phyloP scores from a whole-genome alignment of 352 stramenopile species.

The Phytophthora rubi region DNA sequence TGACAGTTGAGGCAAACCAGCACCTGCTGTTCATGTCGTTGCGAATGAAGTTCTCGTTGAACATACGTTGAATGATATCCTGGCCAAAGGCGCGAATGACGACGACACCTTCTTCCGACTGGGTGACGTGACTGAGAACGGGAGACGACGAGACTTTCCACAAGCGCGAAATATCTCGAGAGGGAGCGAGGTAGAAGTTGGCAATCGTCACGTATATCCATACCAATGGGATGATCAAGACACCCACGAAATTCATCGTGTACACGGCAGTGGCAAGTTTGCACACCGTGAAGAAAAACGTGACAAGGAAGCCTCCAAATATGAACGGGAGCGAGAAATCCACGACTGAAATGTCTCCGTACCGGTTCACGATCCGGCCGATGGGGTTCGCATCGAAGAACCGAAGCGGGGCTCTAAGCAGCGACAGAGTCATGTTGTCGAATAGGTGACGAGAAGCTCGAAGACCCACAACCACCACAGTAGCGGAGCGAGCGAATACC shows the following conservation, averaged over 20 bases:
- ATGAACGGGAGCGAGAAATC: conserved; percentile 71
- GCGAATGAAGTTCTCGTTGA: conserved; percentile 33
- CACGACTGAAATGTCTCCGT: conserved; percentile 85
- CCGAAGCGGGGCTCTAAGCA: conserved; percentile 86
- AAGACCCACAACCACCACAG: conserved; percentile 46
- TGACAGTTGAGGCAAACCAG: conserved; percentile 35
- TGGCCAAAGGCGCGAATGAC: conserved; percentile 48
- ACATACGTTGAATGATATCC: conserved; percentile 23
- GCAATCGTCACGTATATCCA: conserved; percentile 76
- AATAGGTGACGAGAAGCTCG: conserved; percentile 70
- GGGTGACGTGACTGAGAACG: conserved; percentile 43
- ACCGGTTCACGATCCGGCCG: conserved; percentile 91
- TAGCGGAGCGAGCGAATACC: conserved; percentile 33
- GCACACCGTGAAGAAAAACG: conserved; percentile 74
- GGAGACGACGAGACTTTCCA: conserved; percentile 45
- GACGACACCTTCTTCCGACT: conserved; percentile 41
- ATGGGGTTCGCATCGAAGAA: conserved; percentile 94
- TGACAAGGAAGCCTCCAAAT: conserved; percentile 51
- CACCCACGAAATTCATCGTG: conserved; percentile 74
- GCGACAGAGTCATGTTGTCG: conserved; percentile 83
- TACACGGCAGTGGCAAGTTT: conserved; percentile 77
- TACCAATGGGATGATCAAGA: conserved; percentile 80
- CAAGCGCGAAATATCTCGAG: conserved; percentile 47
- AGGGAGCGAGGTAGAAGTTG: conserved; percentile 45
- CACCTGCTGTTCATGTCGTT: conserved; percentile 42